Evolutionary conservation across 129 eudicot species (phyloP), one percentile per base, ranked within the genome.

Genomic region (Escallonia herrerae): DNA sequence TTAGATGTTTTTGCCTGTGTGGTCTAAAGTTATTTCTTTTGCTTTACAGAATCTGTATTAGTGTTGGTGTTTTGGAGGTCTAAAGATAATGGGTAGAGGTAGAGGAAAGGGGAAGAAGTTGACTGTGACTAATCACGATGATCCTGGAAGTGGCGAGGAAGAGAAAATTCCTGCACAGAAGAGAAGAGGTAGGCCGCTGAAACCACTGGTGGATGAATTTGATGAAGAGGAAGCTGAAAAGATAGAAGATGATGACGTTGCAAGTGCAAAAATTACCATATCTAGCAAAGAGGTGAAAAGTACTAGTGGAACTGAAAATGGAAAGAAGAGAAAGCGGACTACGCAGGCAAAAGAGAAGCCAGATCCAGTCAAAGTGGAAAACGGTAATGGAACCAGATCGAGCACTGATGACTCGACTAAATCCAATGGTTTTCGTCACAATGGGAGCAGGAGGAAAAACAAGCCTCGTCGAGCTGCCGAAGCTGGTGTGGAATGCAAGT

Each of bases 391-490:
- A 47, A 37, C 81, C 40, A 71, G 74, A 48, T 69, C 85, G 8
- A 66, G 62, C 47, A 52, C 62, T 44, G 77, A 76, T 43, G 85
- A 77, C 40, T 61, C 73, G 22, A 49, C 74, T 43, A 82, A 75
- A 58, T 69, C 80, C 14, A 83, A 74, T 39, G 88, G 95, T 58
- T 87, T 87, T 70, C 83, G 95, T 12, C 90, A 85, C 12, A 79
- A 58, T 12, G 81, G 90, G 39, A 82, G 82, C 63, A 76, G 96
- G 75, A 77, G 96, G 70, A 89, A 89, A 68, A 83, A 62, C 84
- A 86, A 79, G 54, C 96, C 96, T 65, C 85, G 84, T 74, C 83
- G 96, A 40, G 96, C 96, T 7, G 94, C 96, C 43, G 96, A 89
- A 81, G 95, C 75, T 12, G 95, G 89, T 3, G 90, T 89, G 2